Percentiles rank a stretch among this genome's conserved stretches.
phyloP scores from a whole-genome alignment of 306 rosid genomes.

The Pterocarpus macrocarpus region DNA sequence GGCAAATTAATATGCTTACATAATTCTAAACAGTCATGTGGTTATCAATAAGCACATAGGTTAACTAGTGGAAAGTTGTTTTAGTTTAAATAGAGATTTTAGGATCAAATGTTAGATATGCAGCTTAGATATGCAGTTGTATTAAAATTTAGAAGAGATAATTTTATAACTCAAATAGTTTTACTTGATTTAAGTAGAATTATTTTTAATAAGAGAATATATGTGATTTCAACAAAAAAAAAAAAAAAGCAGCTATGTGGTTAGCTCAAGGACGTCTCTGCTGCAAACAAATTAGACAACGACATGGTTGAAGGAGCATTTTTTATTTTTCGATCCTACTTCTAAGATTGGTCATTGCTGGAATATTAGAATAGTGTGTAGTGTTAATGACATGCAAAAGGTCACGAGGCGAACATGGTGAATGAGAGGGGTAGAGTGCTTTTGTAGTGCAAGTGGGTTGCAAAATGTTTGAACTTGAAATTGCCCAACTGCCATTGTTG shows the following conservation, averaged over 20 bases:
- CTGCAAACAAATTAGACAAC: background rate
- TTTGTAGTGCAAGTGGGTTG: background rate
- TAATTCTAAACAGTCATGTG: too few species aligned
- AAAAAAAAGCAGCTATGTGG: constrained; percentile 26
- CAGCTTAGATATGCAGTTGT: too few species aligned
- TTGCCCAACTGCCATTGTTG: too few species aligned
- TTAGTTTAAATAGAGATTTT: too few species aligned
- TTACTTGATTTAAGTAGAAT: too few species aligned
- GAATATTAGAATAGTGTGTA: background rate
- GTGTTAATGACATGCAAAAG: background rate
- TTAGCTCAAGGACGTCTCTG: constrained; percentile 16
- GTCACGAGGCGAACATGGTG: background rate
- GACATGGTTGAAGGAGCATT: background rate
- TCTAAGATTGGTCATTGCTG: background rate
- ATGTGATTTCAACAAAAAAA: background rate
- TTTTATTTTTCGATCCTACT: background rate
- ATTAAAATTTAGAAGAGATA: too few species aligned
- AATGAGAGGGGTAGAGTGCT: background rate
- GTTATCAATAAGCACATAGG: too few species aligned
- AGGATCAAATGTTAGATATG: too few species aligned
- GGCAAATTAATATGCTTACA: too few species aligned
- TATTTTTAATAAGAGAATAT: too few species aligned
- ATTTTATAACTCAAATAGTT: too few species aligned
- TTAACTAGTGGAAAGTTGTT: too few species aligned
- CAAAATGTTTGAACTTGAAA: background rate